These are phyloP conservation scores for Puya raimondii DNA, from an alignment of 176 grass and related monocot genomes.

Conservation along the genomic window DNA sequence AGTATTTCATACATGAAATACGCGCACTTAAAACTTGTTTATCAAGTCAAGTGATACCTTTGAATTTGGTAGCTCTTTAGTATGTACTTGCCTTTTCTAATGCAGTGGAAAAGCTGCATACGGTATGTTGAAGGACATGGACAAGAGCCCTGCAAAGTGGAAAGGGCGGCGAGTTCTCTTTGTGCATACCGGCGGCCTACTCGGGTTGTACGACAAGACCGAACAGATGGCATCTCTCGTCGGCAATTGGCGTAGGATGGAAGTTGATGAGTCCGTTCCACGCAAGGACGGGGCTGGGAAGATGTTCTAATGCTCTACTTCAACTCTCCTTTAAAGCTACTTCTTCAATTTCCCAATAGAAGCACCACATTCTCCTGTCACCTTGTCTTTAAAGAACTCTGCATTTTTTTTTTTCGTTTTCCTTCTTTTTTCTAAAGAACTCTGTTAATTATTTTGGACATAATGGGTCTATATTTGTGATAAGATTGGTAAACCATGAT, in stretches of 20 bases:
- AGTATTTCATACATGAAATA: too few relatives aligned
- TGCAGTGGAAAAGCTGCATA: slow-evolving; percentile 62
- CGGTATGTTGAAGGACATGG: slow-evolving; percentile 77
- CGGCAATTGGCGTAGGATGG: slow-evolving; percentile 76
- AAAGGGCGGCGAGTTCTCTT: slow-evolving; percentile 67
- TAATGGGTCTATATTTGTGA: too few relatives aligned
- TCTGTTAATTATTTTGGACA: too few relatives aligned
- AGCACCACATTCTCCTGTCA: too few relatives aligned
- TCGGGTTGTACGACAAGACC: slow-evolving; percentile 84
- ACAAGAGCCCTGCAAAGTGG: slow-evolving; percentile 61
- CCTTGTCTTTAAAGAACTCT: too few relatives aligned
- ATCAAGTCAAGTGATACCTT: too few relatives aligned
- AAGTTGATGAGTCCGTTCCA: slow-evolving; percentile 57
- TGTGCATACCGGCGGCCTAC: slow-evolving; percentile 79
- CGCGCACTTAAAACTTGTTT: too few relatives aligned
- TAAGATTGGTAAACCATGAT: too few relatives aligned
- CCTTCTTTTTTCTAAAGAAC: too few relatives aligned
- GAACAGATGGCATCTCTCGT: slow-evolving; percentile 52
- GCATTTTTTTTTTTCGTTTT: too few relatives aligned
- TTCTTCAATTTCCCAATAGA: background rate
- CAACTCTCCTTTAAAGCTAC: background rate
- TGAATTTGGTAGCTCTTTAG: background rate
- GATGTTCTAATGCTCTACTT: slow-evolving; percentile 79
- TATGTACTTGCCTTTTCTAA: slow-evolving; percentile 13
- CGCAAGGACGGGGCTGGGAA: slow-evolving; percentile 74